phyloP scores from a whole-genome alignment of 1,284 basidiomycete genomes.

The Puccinia polysora region DNA sequence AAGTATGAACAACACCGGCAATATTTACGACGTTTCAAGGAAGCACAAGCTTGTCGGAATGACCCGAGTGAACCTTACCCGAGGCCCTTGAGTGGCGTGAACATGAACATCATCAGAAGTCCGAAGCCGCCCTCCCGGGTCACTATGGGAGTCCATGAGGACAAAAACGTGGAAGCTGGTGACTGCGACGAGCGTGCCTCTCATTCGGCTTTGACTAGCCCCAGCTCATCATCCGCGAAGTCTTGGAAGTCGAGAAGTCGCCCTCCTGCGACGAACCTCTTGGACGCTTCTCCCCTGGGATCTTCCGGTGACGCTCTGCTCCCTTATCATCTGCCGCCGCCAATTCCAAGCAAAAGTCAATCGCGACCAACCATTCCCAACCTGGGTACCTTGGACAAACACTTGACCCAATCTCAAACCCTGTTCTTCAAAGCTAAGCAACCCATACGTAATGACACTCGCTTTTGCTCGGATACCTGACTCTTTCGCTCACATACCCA shows the following conservation, averaged over 20 bases:
- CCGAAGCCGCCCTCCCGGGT: background rate
- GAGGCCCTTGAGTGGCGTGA: background rate
- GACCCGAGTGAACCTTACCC: background rate
- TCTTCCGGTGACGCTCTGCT: background rate
- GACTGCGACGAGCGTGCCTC: too few species aligned
- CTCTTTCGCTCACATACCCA: too few species aligned
- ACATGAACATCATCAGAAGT: background rate
- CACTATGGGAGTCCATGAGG: background rate
- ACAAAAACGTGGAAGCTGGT: constrained; percentile 4
- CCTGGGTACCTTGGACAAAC: constrained; percentile 17
- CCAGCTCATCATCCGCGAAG: too few species aligned
- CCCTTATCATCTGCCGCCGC: constrained; percentile 12
- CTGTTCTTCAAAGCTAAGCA: constrained; percentile 16
- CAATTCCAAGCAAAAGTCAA: background rate
- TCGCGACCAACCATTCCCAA: constrained; percentile 11
- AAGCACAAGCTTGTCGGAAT: constrained; percentile 14
- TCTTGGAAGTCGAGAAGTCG: background rate
- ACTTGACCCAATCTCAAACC: constrained; percentile 19
- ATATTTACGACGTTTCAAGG: constrained; percentile 24
- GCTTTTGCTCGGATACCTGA: too few species aligned
- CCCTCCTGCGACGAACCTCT: too few species aligned
- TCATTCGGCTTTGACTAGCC: too few species aligned
- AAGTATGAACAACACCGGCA: constrained; percentile 29
- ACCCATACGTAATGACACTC: background rate
- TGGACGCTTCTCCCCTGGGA: background rate